Evolutionary conservation across 805 yeast genomes (phyloP).

Genomic region (Saccharomycopsis sp.): DNA sequence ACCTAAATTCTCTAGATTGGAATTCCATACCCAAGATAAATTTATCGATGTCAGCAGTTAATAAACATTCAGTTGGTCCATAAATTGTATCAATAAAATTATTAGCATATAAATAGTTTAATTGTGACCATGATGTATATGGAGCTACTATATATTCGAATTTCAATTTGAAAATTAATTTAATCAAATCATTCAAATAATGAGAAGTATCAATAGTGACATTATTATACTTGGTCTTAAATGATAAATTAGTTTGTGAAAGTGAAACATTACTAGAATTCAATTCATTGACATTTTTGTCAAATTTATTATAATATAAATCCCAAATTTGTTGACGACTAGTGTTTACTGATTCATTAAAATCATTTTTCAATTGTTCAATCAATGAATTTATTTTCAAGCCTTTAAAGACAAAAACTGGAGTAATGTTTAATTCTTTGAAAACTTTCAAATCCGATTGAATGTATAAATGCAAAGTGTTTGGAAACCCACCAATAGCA

Average conservation of each 20-base stretch:
- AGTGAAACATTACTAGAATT: neutral
- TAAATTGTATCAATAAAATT: constrained; percentile 64
- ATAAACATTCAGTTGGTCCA: constrained; percentile 76
- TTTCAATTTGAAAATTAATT: constrained; percentile 45
- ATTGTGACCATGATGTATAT: constrained; percentile 70
- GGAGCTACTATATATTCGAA: constrained; percentile 77
- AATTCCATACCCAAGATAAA: constrained; percentile 69
- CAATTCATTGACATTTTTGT: neutral
- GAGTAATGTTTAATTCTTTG: constrained; percentile 57
- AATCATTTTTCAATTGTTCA: constrained; percentile 23
- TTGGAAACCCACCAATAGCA: constrained; percentile 79
- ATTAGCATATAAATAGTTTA: constrained; percentile 58
- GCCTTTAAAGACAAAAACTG: constrained; percentile 76
- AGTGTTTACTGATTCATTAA: neutral
- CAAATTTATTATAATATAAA: constrained; percentile 28
- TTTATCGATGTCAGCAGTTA: constrained; percentile 56
- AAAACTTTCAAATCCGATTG: constrained; percentile 59
- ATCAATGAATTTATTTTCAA: constrained; percentile 35
- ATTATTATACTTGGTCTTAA: constrained; percentile 1
- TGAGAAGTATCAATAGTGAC: constrained; percentile 33
- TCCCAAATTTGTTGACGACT: constrained; percentile 42
- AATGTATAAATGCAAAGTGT: constrained; percentile 47
- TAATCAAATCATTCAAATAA: constrained; percentile 48
- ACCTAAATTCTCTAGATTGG: constrained; percentile 57
- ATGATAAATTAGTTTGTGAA: neutral